A percentile compares a stretch with the other conserved stretches of the same genome.
Conservation (phyloP, 805 yeast genomes). For the Saturnispora kantuleensis region DNA sequence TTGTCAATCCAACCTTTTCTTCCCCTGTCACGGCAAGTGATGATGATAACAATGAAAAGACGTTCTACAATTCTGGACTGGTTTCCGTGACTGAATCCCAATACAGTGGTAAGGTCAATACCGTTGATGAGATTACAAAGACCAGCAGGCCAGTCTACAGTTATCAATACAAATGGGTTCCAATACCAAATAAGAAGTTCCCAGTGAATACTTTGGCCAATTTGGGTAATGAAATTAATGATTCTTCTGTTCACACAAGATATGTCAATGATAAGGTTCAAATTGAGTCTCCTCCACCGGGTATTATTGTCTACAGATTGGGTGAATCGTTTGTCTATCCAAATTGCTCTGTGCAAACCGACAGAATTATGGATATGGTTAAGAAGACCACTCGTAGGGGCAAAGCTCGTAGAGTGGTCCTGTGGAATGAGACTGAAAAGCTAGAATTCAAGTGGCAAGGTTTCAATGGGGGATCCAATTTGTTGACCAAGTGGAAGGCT, state of each 20-base stretch:
- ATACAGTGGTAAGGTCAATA: conserved; percentile 2
- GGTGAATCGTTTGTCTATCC: conserved; percentile 76
- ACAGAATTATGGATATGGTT: conserved; percentile 57
- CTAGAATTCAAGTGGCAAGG: conserved; percentile 20
- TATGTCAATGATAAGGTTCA: conserved; percentile 44
- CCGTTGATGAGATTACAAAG: conserved; percentile 2
- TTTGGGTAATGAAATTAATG: conserved; percentile 10
- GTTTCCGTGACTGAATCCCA: conserved; percentile 8
- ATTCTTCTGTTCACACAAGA: conserved; percentile 24
- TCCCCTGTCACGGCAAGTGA: not conserved
- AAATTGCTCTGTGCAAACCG: conserved; percentile 67
- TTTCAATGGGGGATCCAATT: not conserved
- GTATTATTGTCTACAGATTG: conserved; percentile 78
- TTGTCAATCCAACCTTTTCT: conserved; percentile 46
- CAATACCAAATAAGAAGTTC: conserved; percentile 32
- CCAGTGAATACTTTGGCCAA: not conserved
- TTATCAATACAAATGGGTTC: conserved; percentile 49
- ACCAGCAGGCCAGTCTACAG: conserved; percentile 5
- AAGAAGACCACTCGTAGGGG: conserved; percentile 55
- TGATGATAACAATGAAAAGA: conserved; percentile 2
- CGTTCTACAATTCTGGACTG: conserved; percentile 9
- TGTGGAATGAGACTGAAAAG: conserved; percentile 89
- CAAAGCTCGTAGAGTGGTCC: conserved; percentile 37
- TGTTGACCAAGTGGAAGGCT: conserved; percentile 19
- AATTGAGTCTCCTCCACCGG: conserved; percentile 78